A percentile compares a stretch with the other conserved stretches of the same genome.
Evolutionary conservation across 108 stramenopile species (phyloP).

Genomic region (Nitzschia palea): DNA sequence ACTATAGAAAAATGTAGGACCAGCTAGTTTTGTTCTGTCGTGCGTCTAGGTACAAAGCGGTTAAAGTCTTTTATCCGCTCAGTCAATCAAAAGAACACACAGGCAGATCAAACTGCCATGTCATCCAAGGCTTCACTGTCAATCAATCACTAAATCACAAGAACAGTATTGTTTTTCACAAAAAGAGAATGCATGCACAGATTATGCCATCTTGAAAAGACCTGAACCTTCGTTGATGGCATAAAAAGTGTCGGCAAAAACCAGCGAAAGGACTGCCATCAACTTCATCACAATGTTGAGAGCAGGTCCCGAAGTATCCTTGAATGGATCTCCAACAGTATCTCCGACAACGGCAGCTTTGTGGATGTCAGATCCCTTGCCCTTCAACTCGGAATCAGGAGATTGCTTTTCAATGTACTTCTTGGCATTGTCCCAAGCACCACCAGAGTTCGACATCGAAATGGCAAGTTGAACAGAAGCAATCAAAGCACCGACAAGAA

Average conservation of each 20-base stretch:
- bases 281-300: conserved; percentile 99
- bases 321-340: conserved; percentile 98
- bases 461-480: conserved; percentile 96
- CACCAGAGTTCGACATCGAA: conserved; percentile 98
- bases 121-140: too few relatives aligned
- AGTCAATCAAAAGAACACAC: too few relatives aligned
- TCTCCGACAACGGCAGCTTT: conserved; percentile 98
- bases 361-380: conserved; percentile 92
- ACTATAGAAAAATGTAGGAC: background rate
- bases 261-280: conserved; percentile 96
- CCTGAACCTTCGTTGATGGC: conserved; percentile 86
- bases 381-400: conserved; percentile 86
- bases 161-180: too few relatives aligned
- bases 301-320: conserved; percentile 97
- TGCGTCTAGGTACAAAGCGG: too few relatives aligned
- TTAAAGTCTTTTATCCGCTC: too few relatives aligned
- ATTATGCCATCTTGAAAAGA: conserved; percentile 63
- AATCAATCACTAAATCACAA: too few relatives aligned
- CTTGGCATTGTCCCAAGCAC: conserved; percentile 99
- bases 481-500: conserved; percentile 90
- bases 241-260: conserved; percentile 95
- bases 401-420: conserved; percentile 95
- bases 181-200: background rate
- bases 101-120: too few relatives aligned
- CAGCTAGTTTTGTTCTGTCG: too few relatives aligned